Evolutionary conservation across 2,329 filamentous ascomycete species (phyloP).

Genomic region (Alternaria arborescens): DNA sequence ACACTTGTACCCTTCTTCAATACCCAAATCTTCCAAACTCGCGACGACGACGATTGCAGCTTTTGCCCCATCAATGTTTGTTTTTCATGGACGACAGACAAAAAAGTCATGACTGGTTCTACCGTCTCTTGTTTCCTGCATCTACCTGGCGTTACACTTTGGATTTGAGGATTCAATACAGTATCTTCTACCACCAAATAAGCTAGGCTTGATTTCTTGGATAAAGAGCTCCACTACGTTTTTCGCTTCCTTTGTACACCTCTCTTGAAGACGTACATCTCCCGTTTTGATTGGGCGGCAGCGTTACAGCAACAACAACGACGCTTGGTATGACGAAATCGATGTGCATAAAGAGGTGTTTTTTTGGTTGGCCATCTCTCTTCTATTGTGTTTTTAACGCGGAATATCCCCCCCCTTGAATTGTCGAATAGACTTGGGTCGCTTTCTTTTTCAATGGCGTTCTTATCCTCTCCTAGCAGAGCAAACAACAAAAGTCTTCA

Average conservation of each 20-base stretch:
- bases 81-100: slow-evolving; percentile 9
- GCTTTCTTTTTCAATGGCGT: slow-evolving; percentile 27
- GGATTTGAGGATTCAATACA: slow-evolving; percentile 17
- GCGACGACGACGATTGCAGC: slow-evolving; percentile 34
- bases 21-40: slow-evolving; percentile 31
- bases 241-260: slow-evolving; percentile 39
- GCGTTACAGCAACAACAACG: slow-evolving; percentile 13
- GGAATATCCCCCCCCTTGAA: slow-evolving; percentile 35
- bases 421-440: slow-evolving; percentile 27
- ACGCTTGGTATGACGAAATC: slow-evolving; percentile 40
- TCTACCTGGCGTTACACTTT: slow-evolving; percentile 32
- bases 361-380: slow-evolving; percentile 26
- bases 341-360: slow-evolving; percentile 49
- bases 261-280: slow-evolving; percentile 35
- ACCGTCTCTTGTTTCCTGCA: slow-evolving; percentile 31
- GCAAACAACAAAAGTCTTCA: slow-evolving; percentile 35
- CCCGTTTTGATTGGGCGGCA: slow-evolving; percentile 31
- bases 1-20: slow-evolving; percentile 28
- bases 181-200: slow-evolving; percentile 23
- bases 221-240: slow-evolving; percentile 26
- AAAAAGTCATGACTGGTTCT: slow-evolving; percentile 33
- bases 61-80: slow-evolving; percentile 28
- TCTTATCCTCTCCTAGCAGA: slow-evolving; percentile 3
- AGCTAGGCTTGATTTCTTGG: slow-evolving; percentile 29
- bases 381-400: slow-evolving; percentile 17